Evolutionary conservation across 2,329 filamentous ascomycete genomes (phyloP).

Genomic region (Ilyonectria mors-panacis): DNA sequence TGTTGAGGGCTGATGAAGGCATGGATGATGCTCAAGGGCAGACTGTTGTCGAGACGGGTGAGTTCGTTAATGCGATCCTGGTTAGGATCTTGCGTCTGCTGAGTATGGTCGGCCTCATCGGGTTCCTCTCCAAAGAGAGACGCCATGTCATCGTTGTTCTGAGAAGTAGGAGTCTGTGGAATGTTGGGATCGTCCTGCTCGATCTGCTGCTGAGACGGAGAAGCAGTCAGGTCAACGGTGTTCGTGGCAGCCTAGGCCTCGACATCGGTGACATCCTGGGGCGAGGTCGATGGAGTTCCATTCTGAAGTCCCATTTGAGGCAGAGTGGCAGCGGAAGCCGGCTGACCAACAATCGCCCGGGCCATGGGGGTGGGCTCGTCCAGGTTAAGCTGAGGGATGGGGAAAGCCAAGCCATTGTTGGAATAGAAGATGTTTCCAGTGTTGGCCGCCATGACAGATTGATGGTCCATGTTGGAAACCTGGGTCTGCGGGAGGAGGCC

Average conservation of each 20-base stretch:
- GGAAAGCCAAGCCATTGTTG: background rate
- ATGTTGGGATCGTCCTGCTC: background rate
- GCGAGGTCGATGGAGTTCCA: background rate
- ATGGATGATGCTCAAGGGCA: background rate
- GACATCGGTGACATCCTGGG: background rate
- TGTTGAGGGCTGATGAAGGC: background rate
- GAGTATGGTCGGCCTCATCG: background rate
- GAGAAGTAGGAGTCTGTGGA: background rate
- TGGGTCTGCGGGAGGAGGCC: background rate
- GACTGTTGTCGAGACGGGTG: background rate
- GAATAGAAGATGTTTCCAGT: background rate
- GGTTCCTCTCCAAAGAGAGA: background rate
- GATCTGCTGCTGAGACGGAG: background rate
- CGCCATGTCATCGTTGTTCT: background rate
- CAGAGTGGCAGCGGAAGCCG: background rate
- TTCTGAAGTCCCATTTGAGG: background rate
- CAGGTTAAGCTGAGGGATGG: background rate
- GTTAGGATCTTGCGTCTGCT: background rate
- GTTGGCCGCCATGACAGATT: background rate
- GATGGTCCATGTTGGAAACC: background rate
- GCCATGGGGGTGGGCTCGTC: background rate
- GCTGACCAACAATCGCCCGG: background rate
- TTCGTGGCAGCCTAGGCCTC: constrained; percentile 2
- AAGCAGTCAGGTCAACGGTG: background rate
- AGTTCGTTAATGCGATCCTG: background rate